phyloP scores from a whole-genome alignment of 2,329 filamentous ascomycete species.

The Aspergillus flavus region DNA sequence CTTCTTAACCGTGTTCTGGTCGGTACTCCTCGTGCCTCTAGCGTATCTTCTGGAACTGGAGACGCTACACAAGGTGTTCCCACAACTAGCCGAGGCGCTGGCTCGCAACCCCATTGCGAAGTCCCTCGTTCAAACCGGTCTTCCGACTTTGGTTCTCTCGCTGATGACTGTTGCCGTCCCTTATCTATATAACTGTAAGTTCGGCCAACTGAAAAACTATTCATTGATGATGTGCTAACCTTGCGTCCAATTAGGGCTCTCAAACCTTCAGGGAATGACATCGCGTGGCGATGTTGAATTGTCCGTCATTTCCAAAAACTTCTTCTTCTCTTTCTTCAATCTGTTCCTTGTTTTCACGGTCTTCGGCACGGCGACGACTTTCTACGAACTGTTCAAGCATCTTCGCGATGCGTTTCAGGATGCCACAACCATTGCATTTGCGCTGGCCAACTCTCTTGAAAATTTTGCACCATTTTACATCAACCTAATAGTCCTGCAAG shows the following conservation, averaged over 20 bases:
- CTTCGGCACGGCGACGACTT: constrained; percentile 76
- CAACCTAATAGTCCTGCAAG: constrained; percentile 92
- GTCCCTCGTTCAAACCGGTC: constrained; percentile 80
- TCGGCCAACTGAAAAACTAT: neutral
- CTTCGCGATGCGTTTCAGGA: constrained; percentile 76
- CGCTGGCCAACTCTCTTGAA: constrained; percentile 75
- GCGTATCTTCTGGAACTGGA: constrained; percentile 80
- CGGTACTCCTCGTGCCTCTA: constrained; percentile 76
- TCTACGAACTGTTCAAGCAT: constrained; percentile 65
- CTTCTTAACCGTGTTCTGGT: constrained; percentile 84
- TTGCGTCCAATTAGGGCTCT: constrained; percentile 58
- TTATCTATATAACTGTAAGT: constrained; percentile 84
- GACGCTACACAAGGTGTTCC: constrained; percentile 73
- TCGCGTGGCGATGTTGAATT: constrained; percentile 93
- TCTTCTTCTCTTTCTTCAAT: constrained; percentile 99
- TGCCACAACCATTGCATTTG: constrained; percentile 73
- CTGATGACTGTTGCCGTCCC: constrained; percentile 87
- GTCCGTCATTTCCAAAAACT: constrained; percentile 96
- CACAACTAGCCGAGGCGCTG: constrained; percentile 68
- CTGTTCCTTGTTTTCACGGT: constrained; percentile 94
- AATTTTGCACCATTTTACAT: constrained; percentile 81
- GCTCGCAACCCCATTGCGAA: constrained; percentile 68
- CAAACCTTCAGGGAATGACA: constrained; percentile 90
- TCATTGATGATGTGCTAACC: constrained; percentile 13
- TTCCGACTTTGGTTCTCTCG: constrained; percentile 84